A percentile compares a stretch with the other conserved stretches of the same genome.
Conservation (phyloP, 768 basidiomycete genomes). For the Candolleomyces aberdarensis region DNA sequence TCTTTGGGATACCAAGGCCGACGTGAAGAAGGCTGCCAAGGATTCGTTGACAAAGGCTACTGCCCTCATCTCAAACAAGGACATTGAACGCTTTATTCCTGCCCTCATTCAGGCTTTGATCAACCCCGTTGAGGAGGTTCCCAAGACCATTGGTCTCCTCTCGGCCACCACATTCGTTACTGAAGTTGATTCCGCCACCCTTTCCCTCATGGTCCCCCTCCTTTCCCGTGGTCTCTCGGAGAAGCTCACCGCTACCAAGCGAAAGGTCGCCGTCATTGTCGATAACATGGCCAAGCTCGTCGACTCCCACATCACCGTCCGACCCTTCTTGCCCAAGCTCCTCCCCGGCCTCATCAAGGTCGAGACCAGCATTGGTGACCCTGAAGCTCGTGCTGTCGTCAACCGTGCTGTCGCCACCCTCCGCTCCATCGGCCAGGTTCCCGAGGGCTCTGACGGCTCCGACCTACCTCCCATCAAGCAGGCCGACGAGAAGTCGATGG, state of each 20-base stretch:
- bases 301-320: constrained; percentile 90
- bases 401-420: constrained; percentile 92
- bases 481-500: constrained; percentile 65
- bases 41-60: constrained; percentile 93
- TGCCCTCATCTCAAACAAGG: constrained; percentile 96
- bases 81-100: constrained; percentile 94
- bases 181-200: constrained; percentile 95
- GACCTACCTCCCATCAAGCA: constrained; percentile 84
- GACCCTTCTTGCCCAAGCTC: constrained; percentile 94
- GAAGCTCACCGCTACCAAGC: constrained; percentile 95
- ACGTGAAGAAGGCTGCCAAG: constrained; percentile 98
- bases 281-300: constrained; percentile 99
- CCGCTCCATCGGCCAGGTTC: constrained; percentile 91
- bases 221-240: constrained; percentile 90
- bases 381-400: constrained; percentile 93
- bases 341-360: constrained; percentile 96
- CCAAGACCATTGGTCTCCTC: constrained; percentile 90
- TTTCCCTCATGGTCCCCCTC: constrained; percentile 97
- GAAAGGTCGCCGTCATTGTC: constrained; percentile 95
- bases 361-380: constrained; percentile 92
- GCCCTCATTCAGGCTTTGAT: constrained; percentile 97
- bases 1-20: constrained; percentile 98
- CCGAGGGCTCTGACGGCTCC: constrained; percentile 79
- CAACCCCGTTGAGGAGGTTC: constrained; percentile 99
- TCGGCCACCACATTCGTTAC: constrained; percentile 99